phyloP scores from a whole-genome alignment of 345 rosid species.

The Turnera subulata region DNA sequence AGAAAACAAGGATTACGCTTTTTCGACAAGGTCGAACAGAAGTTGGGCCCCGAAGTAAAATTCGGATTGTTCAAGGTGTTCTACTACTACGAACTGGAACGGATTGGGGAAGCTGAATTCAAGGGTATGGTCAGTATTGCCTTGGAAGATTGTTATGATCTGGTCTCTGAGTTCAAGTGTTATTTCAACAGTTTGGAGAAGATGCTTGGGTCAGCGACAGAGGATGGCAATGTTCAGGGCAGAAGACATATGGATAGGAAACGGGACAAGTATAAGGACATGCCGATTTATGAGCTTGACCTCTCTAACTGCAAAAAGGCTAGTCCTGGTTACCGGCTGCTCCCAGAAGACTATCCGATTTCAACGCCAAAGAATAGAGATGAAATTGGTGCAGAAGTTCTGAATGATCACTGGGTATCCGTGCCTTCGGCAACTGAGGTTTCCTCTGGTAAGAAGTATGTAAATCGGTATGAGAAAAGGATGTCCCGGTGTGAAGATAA shows the following conservation, averaged over 20 bases:
- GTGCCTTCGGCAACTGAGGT: neutral
- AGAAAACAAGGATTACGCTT: neutral
- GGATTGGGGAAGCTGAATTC: neutral
- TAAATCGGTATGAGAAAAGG: slow-evolving; percentile 1
- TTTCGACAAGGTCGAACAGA: neutral
- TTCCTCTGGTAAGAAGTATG: neutral
- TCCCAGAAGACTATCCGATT: neutral
- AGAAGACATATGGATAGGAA: neutral
- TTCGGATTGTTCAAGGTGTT: neutral
- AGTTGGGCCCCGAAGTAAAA: neutral
- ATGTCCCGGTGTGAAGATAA: slow-evolving; percentile 18
- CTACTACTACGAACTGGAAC: neutral
- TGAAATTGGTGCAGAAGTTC: slow-evolving; percentile 5
- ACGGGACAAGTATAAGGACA: neutral
- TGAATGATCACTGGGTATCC: slow-evolving; percentile 15
- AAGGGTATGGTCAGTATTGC: neutral
- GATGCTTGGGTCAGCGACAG: neutral
- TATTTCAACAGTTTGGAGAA: neutral
- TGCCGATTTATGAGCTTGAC: slow-evolving; percentile 7
- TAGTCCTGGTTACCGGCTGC: slow-evolving; percentile 15
- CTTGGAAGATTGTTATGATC: neutral
- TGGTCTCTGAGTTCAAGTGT: neutral
- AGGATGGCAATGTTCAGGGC: neutral
- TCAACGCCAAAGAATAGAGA: neutral
- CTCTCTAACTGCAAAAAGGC: slow-evolving; percentile 9